Evolutionary conservation across 768 basidiomycete species (phyloP), one percentile per base, ranked within the genome.

Genomic region (Lactarius deliciosus): DNA sequence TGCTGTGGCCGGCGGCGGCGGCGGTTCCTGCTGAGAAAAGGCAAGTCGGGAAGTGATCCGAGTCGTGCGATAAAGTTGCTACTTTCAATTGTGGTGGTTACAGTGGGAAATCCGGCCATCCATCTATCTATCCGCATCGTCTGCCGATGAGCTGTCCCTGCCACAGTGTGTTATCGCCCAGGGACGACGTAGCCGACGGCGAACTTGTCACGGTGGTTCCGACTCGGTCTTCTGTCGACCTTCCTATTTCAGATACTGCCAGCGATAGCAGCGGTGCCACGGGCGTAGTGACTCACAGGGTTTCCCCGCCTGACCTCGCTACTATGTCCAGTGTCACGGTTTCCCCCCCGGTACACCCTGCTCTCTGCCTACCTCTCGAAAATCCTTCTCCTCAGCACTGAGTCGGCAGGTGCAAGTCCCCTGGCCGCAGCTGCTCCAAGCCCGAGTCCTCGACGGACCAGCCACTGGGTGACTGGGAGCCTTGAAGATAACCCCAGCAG

Each of bases 401-500:
- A n/a, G n/a, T n/a, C n/a, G n/a, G n/a, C 50, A 28, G 45, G n/a
- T 22, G 47, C 47, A 50, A 25, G 11, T 25, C 11, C 22, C 22
- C 22, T 11, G 15, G 22, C 25, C 6, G 22, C 13, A 25, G 50
- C 25, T 25, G 10, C 5, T 22, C n/a, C 40, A 15, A 40, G 13
- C 15, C 4, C 20, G 45, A 38, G 6, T 32, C 32, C 32, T 7
- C 32, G 6, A 8, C 32, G 32, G 32, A 7, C 32, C 32, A 32
- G 32, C 32, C 32, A 32, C 32, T 7, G 32, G 32, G 32, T 7
- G n/a, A 32, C 32, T 7, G 32, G 32, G 32, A 32, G n/a, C 60
- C 56, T 34, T 40, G 45, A 5, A 67, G 20, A 5, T 70, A 77
- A 69, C 57, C 86, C 86, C 5, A 76, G 80, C 0, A 71, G 76